Evolutionary conservation across 148 eudicot genomes (phyloP), one percentile per base, ranked within the genome.

Genomic region (Beta vulgaris): DNA sequence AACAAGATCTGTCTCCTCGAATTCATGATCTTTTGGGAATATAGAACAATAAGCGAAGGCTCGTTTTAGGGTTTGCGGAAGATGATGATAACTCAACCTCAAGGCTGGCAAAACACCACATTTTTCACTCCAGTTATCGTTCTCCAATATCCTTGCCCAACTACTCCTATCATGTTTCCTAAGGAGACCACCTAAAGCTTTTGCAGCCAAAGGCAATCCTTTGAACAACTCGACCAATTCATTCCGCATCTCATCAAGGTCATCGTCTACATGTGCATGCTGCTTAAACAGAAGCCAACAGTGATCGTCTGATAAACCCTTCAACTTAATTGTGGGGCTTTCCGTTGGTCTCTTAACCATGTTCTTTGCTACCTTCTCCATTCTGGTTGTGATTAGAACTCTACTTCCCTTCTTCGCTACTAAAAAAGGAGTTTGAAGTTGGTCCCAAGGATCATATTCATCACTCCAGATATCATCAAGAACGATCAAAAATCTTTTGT

Each of bases 381-480:
- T 69, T 43, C 73, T 34, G 8, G 73, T 49, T 3, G 73, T 69
- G 1, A 69, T n/a, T 23, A 69, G 18, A 1, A 69, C 25, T 31
- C 42, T 53, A 11, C 73, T 69, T 69, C 59, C 73, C 34, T 51
- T 69, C 16, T 39, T 60, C 8, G 42, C 59, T 9, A 10, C 4
- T 12, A 11, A 25, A 1, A 69, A 35, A 32, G 72, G 59, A 3
- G 14, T 49, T 21, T 19, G 39, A 12, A 69, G 8, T 8, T 19
- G 18, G 9, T 69, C 42, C 73, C 59, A 49, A 18, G 31, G 25
- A 11, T 35, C 15, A 31, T 32, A 34, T 4, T 69, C 37, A 6
- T 69, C 73, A 69, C 14, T 49, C 73, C 73, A 69, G 4, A 48
- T 21, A 29, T 69, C 73, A 69, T 69, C 60, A 34, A 69, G 39